Evolutionary conservation across 495 filamentous ascomycete species (phyloP).

Genomic region (Schizothecium vesticola): DNA sequence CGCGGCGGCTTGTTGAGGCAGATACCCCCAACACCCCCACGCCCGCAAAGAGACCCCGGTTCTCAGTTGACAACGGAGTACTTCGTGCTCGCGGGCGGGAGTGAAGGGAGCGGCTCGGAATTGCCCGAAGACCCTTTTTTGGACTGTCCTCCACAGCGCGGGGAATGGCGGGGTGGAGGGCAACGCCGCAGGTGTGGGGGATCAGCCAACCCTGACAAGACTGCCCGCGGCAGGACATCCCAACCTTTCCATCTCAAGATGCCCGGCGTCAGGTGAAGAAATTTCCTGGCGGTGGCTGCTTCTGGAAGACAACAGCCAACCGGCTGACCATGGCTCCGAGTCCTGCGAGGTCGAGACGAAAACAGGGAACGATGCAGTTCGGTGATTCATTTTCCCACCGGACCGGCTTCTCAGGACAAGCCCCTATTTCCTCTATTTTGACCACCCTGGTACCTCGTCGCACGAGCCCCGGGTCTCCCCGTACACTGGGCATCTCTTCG

Average conservation of each 20-base stretch:
- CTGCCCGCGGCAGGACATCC: background rate
- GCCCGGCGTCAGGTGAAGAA: background rate
- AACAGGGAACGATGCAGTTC: background rate
- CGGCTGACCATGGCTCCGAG: background rate
- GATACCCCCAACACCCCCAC: background rate
- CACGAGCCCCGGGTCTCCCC: background rate
- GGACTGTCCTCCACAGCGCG: background rate
- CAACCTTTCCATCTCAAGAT: background rate
- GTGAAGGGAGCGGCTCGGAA: background rate
- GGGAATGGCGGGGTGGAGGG: background rate
- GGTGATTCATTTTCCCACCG: slow-evolving; percentile 4
- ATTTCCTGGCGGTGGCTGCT: background rate
- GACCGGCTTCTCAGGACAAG: background rate
- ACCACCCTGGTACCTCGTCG: background rate
- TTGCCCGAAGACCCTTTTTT: background rate
- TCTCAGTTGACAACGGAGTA: background rate
- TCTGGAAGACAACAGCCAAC: background rate
- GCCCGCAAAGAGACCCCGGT: background rate
- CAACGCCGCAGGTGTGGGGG: slow-evolving; percentile 1
- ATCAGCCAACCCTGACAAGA: slow-evolving; percentile 5
- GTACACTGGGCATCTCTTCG: background rate
- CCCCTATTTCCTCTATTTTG: background rate
- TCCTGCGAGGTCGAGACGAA: background rate
- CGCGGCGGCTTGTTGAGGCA: background rate
- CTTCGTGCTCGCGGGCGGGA: background rate